These are phyloP conservation scores for Chara braunii DNA, from an alignment of 139 green algal genomes.

Conservation along the genomic window DNA sequence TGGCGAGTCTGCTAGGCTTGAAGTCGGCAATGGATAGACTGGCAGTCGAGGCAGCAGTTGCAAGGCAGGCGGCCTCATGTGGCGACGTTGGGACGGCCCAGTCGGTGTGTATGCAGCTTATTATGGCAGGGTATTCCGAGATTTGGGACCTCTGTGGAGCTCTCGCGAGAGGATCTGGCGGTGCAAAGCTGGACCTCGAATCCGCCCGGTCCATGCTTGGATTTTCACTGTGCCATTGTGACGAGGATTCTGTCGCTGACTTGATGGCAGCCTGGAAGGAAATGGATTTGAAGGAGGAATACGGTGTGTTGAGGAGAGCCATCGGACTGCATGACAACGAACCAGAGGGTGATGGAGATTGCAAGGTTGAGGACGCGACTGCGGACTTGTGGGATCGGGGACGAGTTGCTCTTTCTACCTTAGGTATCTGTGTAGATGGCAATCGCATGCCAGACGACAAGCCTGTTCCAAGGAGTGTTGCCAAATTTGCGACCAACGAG, in stretches of 20 bases:
- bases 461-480: background rate
- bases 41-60: slow-evolving; percentile 3
- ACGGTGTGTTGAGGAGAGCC: background rate
- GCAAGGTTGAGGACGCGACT: too few species aligned
- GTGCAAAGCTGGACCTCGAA: too few species aligned
- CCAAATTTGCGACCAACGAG: background rate
- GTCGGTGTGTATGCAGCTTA: slow-evolving; percentile 6
- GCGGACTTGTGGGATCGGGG: background rate
- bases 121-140: background rate
- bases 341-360: too few species aligned
- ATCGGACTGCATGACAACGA: too few species aligned
- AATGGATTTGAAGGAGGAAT: background rate
- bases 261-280: slow-evolving; percentile 20
- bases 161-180: slow-evolving; percentile 16
- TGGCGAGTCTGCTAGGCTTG: too few species aligned
- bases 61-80: background rate
- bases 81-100: slow-evolving; percentile 3
- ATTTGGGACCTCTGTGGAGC: slow-evolving; percentile 31
- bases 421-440: background rate
- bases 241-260: slow-evolving; percentile 11
- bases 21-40: too few species aligned
- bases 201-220: too few species aligned
- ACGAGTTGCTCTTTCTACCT: background rate
- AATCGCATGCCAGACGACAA: background rate
- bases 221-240: slow-evolving; percentile 25